Conservation (phyloP, 306 rosid genomes). For the Erythrophleum fordii region DNA sequence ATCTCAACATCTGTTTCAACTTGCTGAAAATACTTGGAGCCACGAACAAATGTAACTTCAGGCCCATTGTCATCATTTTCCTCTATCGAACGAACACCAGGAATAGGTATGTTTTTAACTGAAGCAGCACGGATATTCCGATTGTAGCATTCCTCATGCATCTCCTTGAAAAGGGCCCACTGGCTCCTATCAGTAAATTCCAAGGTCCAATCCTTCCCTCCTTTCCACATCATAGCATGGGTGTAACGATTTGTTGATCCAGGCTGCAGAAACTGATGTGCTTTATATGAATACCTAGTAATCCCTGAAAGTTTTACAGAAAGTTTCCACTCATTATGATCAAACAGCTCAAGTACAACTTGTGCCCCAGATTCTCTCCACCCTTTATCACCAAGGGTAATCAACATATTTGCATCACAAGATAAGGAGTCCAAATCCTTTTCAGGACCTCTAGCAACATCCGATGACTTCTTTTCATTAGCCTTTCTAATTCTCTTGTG, state of each 20-base stretch:
- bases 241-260: conserved; percentile 96
- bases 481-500: conserved; percentile 82
- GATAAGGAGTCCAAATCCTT: conserved; percentile 72
- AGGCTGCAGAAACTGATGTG: conserved; percentile 95
- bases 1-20: conserved; percentile 84
- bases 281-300: conserved; percentile 84
- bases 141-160: conserved; percentile 95
- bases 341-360: conserved; percentile 75
- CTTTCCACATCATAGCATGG: conserved; percentile 99
- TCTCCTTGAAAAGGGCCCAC: conserved; percentile 93
- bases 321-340: conserved; percentile 92
- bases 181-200: conserved; percentile 94
- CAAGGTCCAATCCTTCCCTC: conserved; percentile 94
- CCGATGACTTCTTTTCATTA: conserved; percentile 72
- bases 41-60: conserved; percentile 62
- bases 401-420: conserved; percentile 80
- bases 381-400: conserved; percentile 78
- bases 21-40: conserved; percentile 74
- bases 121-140: conserved; percentile 91
- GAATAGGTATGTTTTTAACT: conserved; percentile 91
- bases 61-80: conserved; percentile 69
- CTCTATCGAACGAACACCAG: conserved; percentile 81
- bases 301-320: conserved; percentile 77
- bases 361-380: conserved; percentile 88
- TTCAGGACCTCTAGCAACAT: conserved; percentile 58